Evolutionary conservation across 2,329 filamentous ascomycete genomes (phyloP).

Genomic region (Diaporthe destruens): DNA sequence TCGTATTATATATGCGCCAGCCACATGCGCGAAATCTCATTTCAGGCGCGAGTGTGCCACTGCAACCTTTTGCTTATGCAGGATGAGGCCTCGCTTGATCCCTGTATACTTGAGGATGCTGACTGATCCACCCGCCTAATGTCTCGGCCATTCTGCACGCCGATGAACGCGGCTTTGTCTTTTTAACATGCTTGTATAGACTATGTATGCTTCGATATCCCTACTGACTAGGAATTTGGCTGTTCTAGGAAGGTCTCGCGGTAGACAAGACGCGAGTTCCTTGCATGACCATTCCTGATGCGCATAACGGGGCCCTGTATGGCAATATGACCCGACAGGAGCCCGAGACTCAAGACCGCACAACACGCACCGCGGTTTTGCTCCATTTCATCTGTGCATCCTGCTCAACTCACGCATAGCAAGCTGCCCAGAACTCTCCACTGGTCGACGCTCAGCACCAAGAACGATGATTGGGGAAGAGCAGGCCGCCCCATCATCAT

Average conservation of each 20-base stretch:
- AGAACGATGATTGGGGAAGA: too few relatives aligned
- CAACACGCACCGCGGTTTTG: slow-evolving; percentile 4
- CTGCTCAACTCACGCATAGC: slow-evolving; percentile 5
- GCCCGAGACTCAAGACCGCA: not conserved
- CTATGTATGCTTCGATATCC: not conserved
- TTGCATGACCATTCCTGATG: too few relatives aligned
- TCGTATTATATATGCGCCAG: not conserved
- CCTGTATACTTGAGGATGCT: not conserved
- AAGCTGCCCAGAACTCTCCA: not conserved
- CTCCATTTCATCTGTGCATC: slow-evolving; percentile 2
- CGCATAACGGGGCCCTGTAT: too few relatives aligned
- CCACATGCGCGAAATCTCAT: not conserved
- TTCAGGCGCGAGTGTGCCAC: slow-evolving; percentile 26
- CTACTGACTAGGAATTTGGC: too few relatives aligned
- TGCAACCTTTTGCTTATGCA: not conserved
- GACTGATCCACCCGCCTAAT: too few relatives aligned
- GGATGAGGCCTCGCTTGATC: not conserved
- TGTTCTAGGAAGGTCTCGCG: too few relatives aligned
- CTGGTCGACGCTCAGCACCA: too few relatives aligned
- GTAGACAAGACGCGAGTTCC: not conserved
- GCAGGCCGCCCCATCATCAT: not conserved
- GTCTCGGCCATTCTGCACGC: not conserved
- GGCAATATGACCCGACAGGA: not conserved
- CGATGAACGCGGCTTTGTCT: not conserved
- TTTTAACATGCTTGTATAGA: not conserved